Evolutionary conservation across 2,329 filamentous ascomycete species (phyloP).

Genomic region (Diplodia mutila): DNA sequence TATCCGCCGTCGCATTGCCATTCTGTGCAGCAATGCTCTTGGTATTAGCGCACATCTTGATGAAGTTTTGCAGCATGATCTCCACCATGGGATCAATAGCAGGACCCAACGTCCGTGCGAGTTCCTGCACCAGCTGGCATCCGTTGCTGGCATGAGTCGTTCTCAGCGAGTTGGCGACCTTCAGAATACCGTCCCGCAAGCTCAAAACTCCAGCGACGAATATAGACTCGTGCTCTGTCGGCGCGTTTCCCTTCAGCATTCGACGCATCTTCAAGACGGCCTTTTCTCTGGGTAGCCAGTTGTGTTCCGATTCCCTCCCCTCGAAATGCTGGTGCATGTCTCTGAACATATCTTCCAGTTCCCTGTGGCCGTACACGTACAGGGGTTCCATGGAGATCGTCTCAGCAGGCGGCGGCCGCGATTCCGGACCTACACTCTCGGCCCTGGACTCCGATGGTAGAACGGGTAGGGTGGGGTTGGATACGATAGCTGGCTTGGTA

Average conservation of each 20-base stretch:
- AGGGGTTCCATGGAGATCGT: constrained; percentile 75
- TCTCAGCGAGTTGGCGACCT: constrained; percentile 78
- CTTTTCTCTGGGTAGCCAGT: constrained; percentile 88
- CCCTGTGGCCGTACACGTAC: constrained; percentile 80
- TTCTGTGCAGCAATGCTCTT: constrained; percentile 92
- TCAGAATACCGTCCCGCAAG: constrained; percentile 85
- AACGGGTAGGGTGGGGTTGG: constrained; percentile 37
- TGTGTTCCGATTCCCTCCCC: constrained; percentile 85
- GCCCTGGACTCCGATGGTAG: constrained; percentile 50
- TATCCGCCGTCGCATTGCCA: constrained; percentile 79
- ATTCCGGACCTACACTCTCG: constrained; percentile 53
- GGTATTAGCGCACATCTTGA: constrained; percentile 86
- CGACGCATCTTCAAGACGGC: constrained; percentile 74
- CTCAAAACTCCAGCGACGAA: constrained; percentile 73
- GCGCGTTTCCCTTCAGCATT: constrained; percentile 81
- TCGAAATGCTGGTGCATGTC: constrained; percentile 84
- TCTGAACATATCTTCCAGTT: constrained; percentile 84
- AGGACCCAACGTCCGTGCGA: constrained; percentile 75
- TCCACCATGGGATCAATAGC: constrained; percentile 88
- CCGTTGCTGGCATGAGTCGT: constrained; percentile 90
- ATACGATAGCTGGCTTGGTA: constrained; percentile 46
- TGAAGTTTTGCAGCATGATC: constrained; percentile 81
- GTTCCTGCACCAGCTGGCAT: constrained; percentile 81
- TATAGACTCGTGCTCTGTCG: constrained; percentile 71
- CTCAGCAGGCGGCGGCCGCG: constrained; percentile 63